Conservation (phyloP, 768 basidiomycete genomes). For the Serpula lacrymans region DNA sequence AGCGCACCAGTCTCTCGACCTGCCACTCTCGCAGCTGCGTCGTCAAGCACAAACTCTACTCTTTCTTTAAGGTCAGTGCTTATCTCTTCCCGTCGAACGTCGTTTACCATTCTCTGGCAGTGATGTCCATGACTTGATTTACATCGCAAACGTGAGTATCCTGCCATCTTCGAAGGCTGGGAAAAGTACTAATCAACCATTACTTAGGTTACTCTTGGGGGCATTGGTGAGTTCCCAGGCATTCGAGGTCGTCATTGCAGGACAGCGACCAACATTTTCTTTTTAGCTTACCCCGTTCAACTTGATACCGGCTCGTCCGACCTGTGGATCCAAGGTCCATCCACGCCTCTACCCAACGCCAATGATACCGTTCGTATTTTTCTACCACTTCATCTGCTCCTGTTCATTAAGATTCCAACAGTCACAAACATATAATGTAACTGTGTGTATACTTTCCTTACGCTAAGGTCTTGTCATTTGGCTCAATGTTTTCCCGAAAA, state of each 20-base stretch:
- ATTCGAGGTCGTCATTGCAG: conserved; percentile 1
- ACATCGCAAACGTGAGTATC: conserved; percentile 66
- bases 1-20: conserved; percentile 14
- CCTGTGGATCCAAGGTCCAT: conserved; percentile 61
- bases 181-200: background rate
- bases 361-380: conserved; percentile 44
- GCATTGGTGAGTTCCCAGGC: conserved; percentile 42
- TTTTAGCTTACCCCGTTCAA: conserved; percentile 66
- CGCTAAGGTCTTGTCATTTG: background rate
- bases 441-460: conserved; percentile 39
- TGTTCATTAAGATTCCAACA: conserved; percentile 18
- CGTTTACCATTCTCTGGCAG: conserved; percentile 31
- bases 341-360: conserved; percentile 45
- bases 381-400: conserved; percentile 6
- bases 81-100: background rate
- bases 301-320: conserved; percentile 86
- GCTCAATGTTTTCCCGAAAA: conserved; percentile 21
- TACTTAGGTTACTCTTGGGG: conserved; percentile 63
- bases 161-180: too few relatives aligned
- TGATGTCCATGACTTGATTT: conserved; percentile 73
- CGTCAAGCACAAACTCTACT: conserved; percentile 6
- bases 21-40: conserved; percentile 25
- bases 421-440: conserved; percentile 55
- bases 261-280: conserved; percentile 6
- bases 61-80: conserved; percentile 23